Percentiles rank a stretch among this genome's conserved stretches.
phyloP scores from a whole-genome alignment of 1,139 yeast species.

The Lizanozyma gosingica region DNA sequence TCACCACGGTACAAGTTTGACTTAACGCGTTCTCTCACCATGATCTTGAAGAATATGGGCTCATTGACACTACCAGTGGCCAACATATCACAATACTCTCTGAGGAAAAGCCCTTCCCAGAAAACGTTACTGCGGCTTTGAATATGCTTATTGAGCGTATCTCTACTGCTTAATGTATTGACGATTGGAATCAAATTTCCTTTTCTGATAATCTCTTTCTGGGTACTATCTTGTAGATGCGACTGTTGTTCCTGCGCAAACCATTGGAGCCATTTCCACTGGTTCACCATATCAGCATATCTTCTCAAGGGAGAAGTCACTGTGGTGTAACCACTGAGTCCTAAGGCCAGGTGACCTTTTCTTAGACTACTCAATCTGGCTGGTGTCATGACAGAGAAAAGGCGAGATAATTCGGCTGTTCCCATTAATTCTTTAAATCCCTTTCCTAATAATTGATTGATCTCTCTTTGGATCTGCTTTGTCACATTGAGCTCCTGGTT shows the following conservation, averaged over 20 bases:
- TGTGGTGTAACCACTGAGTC: conserved; percentile 56
- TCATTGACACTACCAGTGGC: not conserved
- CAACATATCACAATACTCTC: not conserved
- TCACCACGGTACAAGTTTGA: not conserved
- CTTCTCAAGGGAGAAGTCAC: conserved; percentile 88
- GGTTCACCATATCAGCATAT: conserved; percentile 74
- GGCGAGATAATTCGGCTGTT: conserved; percentile 12
- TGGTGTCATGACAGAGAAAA: conserved; percentile 19
- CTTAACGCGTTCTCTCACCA: not conserved
- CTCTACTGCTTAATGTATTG: not conserved
- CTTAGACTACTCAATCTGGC: conserved; percentile 26
- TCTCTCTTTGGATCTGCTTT: conserved; percentile 25
- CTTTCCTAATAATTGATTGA: conserved; percentile 24
- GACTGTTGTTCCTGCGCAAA: not conserved
- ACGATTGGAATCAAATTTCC: not conserved
- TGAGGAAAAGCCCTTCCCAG: not conserved
- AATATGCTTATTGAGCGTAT: not conserved
- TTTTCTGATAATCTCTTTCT: not conserved
- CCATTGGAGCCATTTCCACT: conserved; percentile 29
- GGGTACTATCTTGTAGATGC: not conserved
- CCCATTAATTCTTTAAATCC: conserved; percentile 10
- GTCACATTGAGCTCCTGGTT: conserved; percentile 25
- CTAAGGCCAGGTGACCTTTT: conserved; percentile 53
- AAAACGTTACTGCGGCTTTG: not conserved
- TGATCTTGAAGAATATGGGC: not conserved